phyloP scores from a whole-genome alignment of 2,329 filamentous ascomycete genomes.

The Didymosphaeria variabile region DNA sequence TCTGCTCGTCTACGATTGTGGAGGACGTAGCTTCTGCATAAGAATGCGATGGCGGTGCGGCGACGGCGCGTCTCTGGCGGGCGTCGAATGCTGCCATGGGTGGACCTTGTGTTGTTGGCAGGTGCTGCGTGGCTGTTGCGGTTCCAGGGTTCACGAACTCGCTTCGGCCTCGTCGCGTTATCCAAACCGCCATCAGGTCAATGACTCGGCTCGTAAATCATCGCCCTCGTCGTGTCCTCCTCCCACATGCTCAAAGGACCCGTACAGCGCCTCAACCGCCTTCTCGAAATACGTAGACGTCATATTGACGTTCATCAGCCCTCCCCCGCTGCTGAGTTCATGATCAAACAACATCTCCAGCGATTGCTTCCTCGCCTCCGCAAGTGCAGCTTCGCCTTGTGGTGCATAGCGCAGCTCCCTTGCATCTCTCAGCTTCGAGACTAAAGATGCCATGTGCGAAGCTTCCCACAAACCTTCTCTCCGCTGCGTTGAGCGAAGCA shows the following conservation, averaged over 20 bases:
- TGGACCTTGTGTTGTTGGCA: neutral
- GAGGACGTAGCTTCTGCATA: neutral
- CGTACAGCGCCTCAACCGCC: neutral
- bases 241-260: neutral
- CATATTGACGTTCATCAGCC: neutral
- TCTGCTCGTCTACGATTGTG: neutral
- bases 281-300: neutral
- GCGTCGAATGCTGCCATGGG: neutral
- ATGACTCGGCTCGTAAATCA: neutral
- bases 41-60: slow-evolving; percentile 5
- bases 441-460: slow-evolving; percentile 1
- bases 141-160: too few species aligned
- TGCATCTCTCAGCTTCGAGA: slow-evolving; percentile 4
- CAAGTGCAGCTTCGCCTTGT: neutral
- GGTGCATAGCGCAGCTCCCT: neutral
- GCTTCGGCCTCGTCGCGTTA: neutral
- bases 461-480: slow-evolving; percentile 15
- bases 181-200: neutral
- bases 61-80: slow-evolving; percentile 10
- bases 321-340: slow-evolving; percentile 2
- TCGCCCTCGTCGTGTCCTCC: neutral
- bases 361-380: neutral
- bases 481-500: slow-evolving; percentile 1
- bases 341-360: slow-evolving; percentile 5
- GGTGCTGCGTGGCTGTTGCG: neutral